Base-by-base conservation (phyloP, 352 stramenopile genomes). In the Phytophthora idaei region DNA sequence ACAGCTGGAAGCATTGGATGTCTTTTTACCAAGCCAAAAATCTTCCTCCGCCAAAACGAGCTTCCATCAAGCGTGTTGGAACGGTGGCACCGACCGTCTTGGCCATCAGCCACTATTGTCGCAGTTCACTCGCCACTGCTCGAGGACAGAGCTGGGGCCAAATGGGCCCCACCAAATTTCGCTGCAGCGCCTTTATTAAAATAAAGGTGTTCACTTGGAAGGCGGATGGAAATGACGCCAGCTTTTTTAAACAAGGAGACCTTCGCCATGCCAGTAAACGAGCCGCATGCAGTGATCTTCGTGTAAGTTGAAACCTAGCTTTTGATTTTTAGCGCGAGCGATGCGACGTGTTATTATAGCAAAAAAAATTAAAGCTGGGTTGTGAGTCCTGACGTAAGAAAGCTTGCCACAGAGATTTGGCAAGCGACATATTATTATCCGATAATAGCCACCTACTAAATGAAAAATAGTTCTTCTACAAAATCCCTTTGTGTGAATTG, bases 111-210 rank as follows among this genome's bases (percentile, higher is more conserved):
- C 21, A 21, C 21, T 21, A 21, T 34, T 34, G 34, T 12, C 34
- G 57, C 57, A 62, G 27, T 59, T n/a, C 47, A 36, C 25, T 39
- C 3, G 17, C 14, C 42, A 5, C 25, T 45, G 15, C 15, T 6
- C 11, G 15, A 68, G 51, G 34, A 51, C 56, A 57, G 41, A 67
- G 42, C 15, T 65, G 48, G 42, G 63, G 34, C 37, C 25, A 56
- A 56, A 60, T 61, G 63, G 55, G 39, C 39, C n/a, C 5, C 37
- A 25, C 12, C 54, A 64, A 69, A 64, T 50, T 64, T 69, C 50
- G 36, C 21, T 21, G 21, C 21, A 21, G 21, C 21, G 21, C 21
- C 21, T 21, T 21, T 21, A 21, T 21, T 21, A 21, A 21, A 21
- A 21, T 21, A 21, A 21, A 21, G 7, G 29, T 34, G 29, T 34